Evolutionary conservation across 768 basidiomycete species (phyloP), one percentile per base, ranked within the genome.

Genomic region (Leccinum broughii): DNA sequence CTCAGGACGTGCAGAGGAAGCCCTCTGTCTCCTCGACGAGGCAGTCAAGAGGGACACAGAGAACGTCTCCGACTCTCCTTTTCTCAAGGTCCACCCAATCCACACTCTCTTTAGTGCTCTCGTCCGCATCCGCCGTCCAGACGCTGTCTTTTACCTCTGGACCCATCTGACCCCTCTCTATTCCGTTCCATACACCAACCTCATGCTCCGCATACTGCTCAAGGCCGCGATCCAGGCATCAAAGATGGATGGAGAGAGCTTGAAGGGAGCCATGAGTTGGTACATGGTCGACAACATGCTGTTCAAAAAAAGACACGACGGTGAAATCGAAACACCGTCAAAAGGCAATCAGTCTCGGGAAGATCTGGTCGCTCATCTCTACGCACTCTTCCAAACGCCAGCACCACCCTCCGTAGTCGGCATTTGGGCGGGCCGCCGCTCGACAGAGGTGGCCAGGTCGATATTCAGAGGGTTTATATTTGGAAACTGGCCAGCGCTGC

Each of bases 101-200:
- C 83, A 82, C 63, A 69, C 75, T 20, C 80, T 86, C 65, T 76
- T 87, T 70, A 68, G 72, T 11, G 63, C 81, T 0, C 77, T 92
- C 46, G 77, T 78, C 26, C 78, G 77, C 22, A 77, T 78, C 20
- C 74, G 78, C 32, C 82, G 89, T 3, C 87, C 88, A 0, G 88
- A 90, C 64, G 74, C 81, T 7, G 80, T 87, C 4, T 87, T 90
- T 69, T 74, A 75, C 48, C 66, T 92, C 1, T 93, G 89, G 88
- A 85, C 87, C n/a, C 73, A 84, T 26, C 83, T 91, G 73, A 75
- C 76, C 4, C 66, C 72, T 0, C 70, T 92, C 3, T 94, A 89
- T 69, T 79, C 77, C 5, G 75, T 87, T 0, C 70, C 75, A 3
- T 87, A 87, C 0, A 82, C 88, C 51, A 70, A 78, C 17, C 70